phyloP scores from a whole-genome alignment of 2,329 filamentous ascomycete species.

The Cordyceps farinosa region DNA sequence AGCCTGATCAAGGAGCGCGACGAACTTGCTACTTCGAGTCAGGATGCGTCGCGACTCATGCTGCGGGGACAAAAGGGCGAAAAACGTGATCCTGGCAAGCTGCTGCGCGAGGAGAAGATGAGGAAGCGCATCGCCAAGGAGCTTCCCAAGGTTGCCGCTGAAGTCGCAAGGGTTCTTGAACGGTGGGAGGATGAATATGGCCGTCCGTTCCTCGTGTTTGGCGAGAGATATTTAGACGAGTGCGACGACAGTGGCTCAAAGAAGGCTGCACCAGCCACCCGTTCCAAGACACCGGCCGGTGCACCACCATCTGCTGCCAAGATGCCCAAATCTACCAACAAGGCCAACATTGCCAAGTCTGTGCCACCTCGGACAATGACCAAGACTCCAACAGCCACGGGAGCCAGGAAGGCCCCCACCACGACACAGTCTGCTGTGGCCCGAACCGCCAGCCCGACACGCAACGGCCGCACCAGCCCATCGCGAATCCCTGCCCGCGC shows the following conservation, averaged over 20 bases:
- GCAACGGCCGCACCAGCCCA: constrained; percentile 32
- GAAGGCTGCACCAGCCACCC: constrained; percentile 46
- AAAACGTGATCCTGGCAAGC: constrained; percentile 87
- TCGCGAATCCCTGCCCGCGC: constrained; percentile 64
- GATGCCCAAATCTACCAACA: constrained; percentile 33
- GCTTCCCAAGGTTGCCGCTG: constrained; percentile 81
- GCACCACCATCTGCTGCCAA: constrained; percentile 47
- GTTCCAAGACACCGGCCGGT: constrained; percentile 73
- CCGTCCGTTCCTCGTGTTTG: constrained; percentile 87
- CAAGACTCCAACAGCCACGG: constrained; percentile 54
- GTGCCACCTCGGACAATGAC: constrained; percentile 39
- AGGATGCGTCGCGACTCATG: constrained; percentile 92
- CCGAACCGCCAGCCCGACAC: constrained; percentile 17
- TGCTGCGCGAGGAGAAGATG: constrained; percentile 97
- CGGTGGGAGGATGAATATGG: constrained; percentile 93
- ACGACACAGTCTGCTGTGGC: constrained; percentile 23
- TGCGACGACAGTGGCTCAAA: constrained; percentile 63
- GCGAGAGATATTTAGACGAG: constrained; percentile 83
- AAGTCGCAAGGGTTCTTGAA: constrained; percentile 79
- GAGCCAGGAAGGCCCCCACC: constrained; percentile 29
- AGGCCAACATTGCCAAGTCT: constrained; percentile 30
- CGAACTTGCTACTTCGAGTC: constrained; percentile 82
- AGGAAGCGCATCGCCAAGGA: constrained; percentile 96
- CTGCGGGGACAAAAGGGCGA: constrained; percentile 88
- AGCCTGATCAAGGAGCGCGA: constrained; percentile 81